Evolutionary conservation across 2,329 filamentous ascomycete species (phyloP).

Genomic region (Colletotrichum sp.): DNA sequence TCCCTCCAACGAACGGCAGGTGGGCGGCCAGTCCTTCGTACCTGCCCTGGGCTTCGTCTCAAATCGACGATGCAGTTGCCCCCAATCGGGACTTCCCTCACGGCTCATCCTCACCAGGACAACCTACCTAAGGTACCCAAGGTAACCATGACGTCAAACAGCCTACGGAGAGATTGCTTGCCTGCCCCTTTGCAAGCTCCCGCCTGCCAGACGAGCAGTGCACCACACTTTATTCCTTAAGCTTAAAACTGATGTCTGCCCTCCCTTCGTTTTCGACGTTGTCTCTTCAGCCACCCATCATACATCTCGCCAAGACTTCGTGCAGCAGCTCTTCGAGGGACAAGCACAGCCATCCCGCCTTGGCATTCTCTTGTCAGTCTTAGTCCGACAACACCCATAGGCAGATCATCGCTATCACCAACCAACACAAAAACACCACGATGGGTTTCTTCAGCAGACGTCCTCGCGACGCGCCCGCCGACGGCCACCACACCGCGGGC

Average conservation of each 20-base stretch:
- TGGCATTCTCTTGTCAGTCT: slow-evolving; percentile 11
- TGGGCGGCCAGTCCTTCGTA: not conserved
- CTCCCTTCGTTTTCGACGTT: not conserved
- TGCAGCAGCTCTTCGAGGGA: slow-evolving; percentile 8
- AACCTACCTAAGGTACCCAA: not conserved
- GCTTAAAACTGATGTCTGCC: slow-evolving; percentile 4
- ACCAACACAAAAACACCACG: not conserved
- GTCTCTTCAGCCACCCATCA: slow-evolving; percentile 5
- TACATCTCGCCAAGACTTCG: slow-evolving; percentile 9
- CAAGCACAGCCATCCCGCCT: slow-evolving; percentile 18
- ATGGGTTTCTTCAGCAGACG: slow-evolving; percentile 19
- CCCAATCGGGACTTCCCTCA: not conserved
- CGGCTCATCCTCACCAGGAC: not conserved
- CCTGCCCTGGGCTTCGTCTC: not conserved
- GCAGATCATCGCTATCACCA: not conserved
- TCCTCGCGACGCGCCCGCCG: not conserved
- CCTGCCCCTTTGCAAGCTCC: not conserved
- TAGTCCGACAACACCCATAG: not conserved
- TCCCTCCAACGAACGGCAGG: not conserved
- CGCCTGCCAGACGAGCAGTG: not conserved
- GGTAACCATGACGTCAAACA: slow-evolving; percentile 16
- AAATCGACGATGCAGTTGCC: not conserved
- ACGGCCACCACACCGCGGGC: not conserved
- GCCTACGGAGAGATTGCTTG: not conserved
- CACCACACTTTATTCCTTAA: slow-evolving; percentile 1